Evolutionary conservation across 257 asterid genomes (phyloP).

Genomic region (Striga asiatica): DNA sequence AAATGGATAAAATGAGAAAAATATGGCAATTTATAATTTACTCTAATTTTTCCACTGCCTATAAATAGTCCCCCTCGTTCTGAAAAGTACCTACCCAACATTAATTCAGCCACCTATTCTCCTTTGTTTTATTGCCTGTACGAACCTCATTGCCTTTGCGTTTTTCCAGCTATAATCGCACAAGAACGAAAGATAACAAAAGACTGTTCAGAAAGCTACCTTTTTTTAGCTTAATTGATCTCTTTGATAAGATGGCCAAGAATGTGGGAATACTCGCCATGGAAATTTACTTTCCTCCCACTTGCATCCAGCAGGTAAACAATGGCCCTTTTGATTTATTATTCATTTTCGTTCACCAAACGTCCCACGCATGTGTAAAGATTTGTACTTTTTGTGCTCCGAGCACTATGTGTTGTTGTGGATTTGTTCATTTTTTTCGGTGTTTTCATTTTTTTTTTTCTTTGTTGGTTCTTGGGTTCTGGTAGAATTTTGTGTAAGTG

Average conservation of each 20-base stretch:
- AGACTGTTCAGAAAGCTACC: background rate
- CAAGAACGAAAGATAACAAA: too few species aligned
- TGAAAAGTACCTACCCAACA: too few species aligned
- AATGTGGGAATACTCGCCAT: conserved; percentile 96
- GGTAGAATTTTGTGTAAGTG: background rate
- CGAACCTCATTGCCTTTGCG: conserved; percentile 2
- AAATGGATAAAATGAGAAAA: conserved; percentile 21
- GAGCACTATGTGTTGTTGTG: background rate
- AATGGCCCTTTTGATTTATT: background rate
- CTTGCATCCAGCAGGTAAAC: conserved; percentile 86
- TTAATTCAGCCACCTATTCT: conserved; percentile 10
- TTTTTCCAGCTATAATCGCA: background rate
- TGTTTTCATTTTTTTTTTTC: background rate
- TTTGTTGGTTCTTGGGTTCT: background rate
- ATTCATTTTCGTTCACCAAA: background rate
- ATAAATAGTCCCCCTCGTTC: conserved; percentile 21
- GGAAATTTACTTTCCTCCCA: conserved; percentile 93
- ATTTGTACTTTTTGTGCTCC: background rate
- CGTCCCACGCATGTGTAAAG: conserved; percentile 2
- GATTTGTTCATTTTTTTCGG: background rate
- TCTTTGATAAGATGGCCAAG: conserved; percentile 30
- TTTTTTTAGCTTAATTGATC: conserved; percentile 18
- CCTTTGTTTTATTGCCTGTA: too few species aligned
- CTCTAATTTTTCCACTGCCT: background rate
- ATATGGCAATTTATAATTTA: conserved; percentile 4